Conservation (phyloP, 495 filamentous ascomycete genomes). For the Penicillium nucicola region DNA sequence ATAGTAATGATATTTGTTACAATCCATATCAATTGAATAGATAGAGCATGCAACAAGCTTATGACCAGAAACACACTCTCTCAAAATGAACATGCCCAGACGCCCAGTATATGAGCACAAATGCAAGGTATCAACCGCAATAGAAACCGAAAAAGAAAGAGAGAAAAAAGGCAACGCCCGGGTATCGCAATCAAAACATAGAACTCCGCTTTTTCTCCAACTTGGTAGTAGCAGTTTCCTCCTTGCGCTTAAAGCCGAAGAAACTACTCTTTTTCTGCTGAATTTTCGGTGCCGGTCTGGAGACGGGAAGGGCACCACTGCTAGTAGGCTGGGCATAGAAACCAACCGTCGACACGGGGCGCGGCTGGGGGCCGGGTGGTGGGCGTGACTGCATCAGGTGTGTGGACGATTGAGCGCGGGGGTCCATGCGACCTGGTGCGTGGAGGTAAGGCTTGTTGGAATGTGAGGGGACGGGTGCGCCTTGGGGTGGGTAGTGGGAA, state of each 20-base stretch:
- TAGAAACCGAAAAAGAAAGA: background rate
- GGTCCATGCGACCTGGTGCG: constrained; percentile 8
- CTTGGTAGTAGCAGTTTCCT: constrained; percentile 30
- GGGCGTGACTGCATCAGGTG: constrained; percentile 16
- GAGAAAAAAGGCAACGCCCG: constrained; percentile 7
- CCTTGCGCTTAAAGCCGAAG: constrained; percentile 41
- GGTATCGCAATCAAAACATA: constrained; percentile 44
- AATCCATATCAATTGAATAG: too few relatives aligned
- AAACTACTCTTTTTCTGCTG: constrained; percentile 49
- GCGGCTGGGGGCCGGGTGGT: constrained; percentile 6
- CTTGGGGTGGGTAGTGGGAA: background rate
- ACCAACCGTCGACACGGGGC: constrained; percentile 18
- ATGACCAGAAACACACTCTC: too few relatives aligned
- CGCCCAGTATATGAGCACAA: background rate
- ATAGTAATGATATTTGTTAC: too few relatives aligned
- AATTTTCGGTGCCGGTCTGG: constrained; percentile 11
- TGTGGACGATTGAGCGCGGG: constrained; percentile 18
- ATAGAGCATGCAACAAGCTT: too few relatives aligned
- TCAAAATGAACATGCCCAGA: background rate
- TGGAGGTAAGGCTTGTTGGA: constrained; percentile 16
- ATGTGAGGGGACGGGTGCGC: constrained; percentile 7
- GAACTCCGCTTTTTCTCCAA: constrained; percentile 52
- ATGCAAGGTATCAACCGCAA: background rate
- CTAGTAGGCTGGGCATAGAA: constrained; percentile 15
- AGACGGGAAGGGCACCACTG: constrained; percentile 15